phyloP scores from a whole-genome alignment of 495 filamentous ascomycete genomes.

The Achaetomiella virescens region DNA sequence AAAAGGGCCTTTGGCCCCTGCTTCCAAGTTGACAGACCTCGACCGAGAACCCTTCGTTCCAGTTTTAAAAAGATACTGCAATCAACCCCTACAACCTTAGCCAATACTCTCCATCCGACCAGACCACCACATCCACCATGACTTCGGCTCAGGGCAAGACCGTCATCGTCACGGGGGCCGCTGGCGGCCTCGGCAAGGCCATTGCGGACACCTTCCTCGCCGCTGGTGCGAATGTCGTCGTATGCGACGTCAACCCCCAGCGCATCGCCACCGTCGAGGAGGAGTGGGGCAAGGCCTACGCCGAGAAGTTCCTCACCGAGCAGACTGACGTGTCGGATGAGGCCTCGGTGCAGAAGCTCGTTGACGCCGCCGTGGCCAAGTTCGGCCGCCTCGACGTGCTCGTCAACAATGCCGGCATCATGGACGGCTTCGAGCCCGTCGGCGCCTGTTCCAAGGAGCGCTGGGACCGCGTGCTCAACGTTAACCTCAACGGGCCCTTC shows the following conservation, averaged over 20 bases:
- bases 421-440: slow-evolving; percentile 50
- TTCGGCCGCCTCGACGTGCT: slow-evolving; percentile 44
- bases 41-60: neutral
- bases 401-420: slow-evolving; percentile 48
- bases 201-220: slow-evolving; percentile 35
- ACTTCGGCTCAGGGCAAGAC: slow-evolving; percentile 31
- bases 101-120: neutral
- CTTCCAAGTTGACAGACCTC: no score
- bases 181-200: slow-evolving; percentile 38
- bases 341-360: slow-evolving; percentile 29
- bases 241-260: slow-evolving; percentile 42
- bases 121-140: slow-evolving; percentile 8
- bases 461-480: slow-evolving; percentile 53
- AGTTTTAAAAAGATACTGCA: neutral
- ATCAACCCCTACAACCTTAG: neutral
- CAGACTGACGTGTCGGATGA: slow-evolving; percentile 36
- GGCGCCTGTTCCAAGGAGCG: slow-evolving; percentile 43
- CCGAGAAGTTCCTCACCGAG: slow-evolving; percentile 24
- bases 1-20: neutral
- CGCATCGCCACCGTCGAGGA: slow-evolving; percentile 29
- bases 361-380: slow-evolving; percentile 28
- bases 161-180: slow-evolving; percentile 40
- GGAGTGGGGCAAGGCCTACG: slow-evolving; percentile 24
- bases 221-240: slow-evolving; percentile 37
- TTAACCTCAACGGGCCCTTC: slow-evolving; percentile 57